Evolutionary conservation across 2,329 filamentous ascomycete species (phyloP).

Genomic region (Ophiosphaerella narmari): DNA sequence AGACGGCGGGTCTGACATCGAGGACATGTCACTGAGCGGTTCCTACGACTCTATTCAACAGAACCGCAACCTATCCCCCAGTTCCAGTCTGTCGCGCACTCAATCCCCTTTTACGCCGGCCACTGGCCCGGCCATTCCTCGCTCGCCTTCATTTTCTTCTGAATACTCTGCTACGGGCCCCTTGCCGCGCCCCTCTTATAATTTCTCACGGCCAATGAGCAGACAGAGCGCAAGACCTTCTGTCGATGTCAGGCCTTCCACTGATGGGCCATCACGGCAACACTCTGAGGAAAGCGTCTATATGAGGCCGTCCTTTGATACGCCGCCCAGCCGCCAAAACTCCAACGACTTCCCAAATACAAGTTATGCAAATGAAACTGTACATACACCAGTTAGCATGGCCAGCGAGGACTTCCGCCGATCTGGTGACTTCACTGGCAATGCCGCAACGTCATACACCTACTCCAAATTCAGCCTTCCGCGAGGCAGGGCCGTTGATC

Average conservation of each 20-base stretch:
- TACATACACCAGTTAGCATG: slow-evolving; percentile 73
- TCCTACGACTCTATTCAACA: slow-evolving; percentile 66
- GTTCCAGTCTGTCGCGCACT: slow-evolving; percentile 65
- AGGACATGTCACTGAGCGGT: slow-evolving; percentile 62
- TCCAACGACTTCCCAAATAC: slow-evolving; percentile 59
- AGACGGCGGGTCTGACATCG: slow-evolving; percentile 70
- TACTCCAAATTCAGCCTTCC: slow-evolving; percentile 86
- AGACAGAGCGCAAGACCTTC: slow-evolving; percentile 64
- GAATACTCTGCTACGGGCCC: slow-evolving; percentile 70
- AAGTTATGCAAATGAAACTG: slow-evolving; percentile 65
- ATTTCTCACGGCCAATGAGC: slow-evolving; percentile 91
- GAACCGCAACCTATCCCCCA: slow-evolving; percentile 76
- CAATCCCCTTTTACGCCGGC: slow-evolving; percentile 69
- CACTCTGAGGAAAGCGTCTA: slow-evolving; percentile 42
- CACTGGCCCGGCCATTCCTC: slow-evolving; percentile 60
- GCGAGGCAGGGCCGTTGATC: slow-evolving; percentile 77
- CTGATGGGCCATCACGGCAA: slow-evolving; percentile 43
- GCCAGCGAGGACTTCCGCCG: slow-evolving; percentile 71
- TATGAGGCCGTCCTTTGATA: slow-evolving; percentile 47
- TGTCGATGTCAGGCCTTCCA: slow-evolving; percentile 41
- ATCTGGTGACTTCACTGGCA: slow-evolving; percentile 53
- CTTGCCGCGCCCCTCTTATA: slow-evolving; percentile 77
- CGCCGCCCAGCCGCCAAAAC: slow-evolving; percentile 44
- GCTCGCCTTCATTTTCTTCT: slow-evolving; percentile 84
- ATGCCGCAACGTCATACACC: slow-evolving; percentile 73